A percentile compares a stretch with the other conserved stretches of the same genome.
phyloP scores from a whole-genome alignment of 2,329 filamentous ascomycete genomes.

The Epichloe glyceriae region DNA sequence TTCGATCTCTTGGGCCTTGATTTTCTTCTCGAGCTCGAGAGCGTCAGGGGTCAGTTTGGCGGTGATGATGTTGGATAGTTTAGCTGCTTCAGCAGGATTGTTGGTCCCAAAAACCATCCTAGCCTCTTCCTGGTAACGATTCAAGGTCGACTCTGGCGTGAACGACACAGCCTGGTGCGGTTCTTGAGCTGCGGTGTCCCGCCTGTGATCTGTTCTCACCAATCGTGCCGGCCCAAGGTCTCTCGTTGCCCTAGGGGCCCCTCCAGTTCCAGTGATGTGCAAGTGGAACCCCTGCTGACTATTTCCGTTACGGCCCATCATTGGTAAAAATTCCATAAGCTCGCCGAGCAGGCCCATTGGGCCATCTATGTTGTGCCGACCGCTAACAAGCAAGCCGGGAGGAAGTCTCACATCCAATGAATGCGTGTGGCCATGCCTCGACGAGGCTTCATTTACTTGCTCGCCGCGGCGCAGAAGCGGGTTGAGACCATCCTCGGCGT shows the following conservation, averaged over 20 bases:
- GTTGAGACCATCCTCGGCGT: slow-evolving; percentile 71
- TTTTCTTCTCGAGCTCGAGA: slow-evolving; percentile 65
- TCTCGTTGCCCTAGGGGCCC: slow-evolving; percentile 35
- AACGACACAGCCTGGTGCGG: slow-evolving; percentile 69
- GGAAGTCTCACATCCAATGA: slow-evolving; percentile 41
- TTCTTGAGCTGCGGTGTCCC: slow-evolving; percentile 38
- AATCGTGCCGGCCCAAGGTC: slow-evolving; percentile 33
- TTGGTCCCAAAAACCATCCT: slow-evolving; percentile 66
- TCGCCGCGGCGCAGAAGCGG: slow-evolving; percentile 62
- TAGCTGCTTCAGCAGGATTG: slow-evolving; percentile 51
- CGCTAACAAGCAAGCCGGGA: slow-evolving; percentile 29
- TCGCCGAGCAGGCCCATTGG: slow-evolving; percentile 43
- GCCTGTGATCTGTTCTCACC: slow-evolving; percentile 33
- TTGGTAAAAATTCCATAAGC: slow-evolving; percentile 40
- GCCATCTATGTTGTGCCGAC: slow-evolving; percentile 29
- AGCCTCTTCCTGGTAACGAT: slow-evolving; percentile 82
- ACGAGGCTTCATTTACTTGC: slow-evolving; percentile 29
- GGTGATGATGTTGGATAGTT: slow-evolving; percentile 56
- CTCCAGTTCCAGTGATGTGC: slow-evolving; percentile 39
- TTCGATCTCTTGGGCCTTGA: slow-evolving; percentile 46
- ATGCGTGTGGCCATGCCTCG: slow-evolving; percentile 36
- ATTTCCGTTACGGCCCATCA: slow-evolving; percentile 29
- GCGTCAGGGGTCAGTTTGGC: slow-evolving; percentile 70
- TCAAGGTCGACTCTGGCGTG: slow-evolving; percentile 53
- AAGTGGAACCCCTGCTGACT: slow-evolving; percentile 44